A percentile compares a stretch with the other conserved stretches of the same genome.
Evolutionary conservation across 352 stramenopile species (phyloP).

Genomic region (Phytopythium montanum): DNA sequence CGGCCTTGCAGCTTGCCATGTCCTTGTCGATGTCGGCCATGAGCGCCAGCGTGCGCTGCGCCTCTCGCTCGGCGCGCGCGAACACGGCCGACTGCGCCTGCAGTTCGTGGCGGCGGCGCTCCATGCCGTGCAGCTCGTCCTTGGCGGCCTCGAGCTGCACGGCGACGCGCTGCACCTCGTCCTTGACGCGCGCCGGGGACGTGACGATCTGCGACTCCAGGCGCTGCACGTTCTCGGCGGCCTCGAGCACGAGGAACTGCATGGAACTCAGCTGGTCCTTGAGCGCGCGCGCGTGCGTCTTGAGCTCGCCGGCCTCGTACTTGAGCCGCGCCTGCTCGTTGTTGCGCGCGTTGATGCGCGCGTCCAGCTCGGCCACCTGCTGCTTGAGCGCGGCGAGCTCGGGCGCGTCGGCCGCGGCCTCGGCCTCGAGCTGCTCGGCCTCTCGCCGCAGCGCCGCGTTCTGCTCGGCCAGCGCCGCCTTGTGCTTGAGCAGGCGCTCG

Average conservation of each 20-base stretch:
- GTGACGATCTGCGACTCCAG: slow-evolving; percentile 88
- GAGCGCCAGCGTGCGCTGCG: slow-evolving; percentile 53
- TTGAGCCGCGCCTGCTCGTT: slow-evolving; percentile 85
- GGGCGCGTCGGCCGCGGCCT: slow-evolving; percentile 53
- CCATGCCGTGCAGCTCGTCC: slow-evolving; percentile 57
- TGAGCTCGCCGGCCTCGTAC: slow-evolving; percentile 80
- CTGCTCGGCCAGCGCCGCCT: slow-evolving; percentile 53
- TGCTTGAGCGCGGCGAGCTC: slow-evolving; percentile 57
- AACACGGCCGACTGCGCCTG: slow-evolving; percentile 65
- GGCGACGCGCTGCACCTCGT: slow-evolving; percentile 55
- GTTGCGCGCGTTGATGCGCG: slow-evolving; percentile 90
- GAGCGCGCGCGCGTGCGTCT: slow-evolving; percentile 71
- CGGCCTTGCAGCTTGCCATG: slow-evolving; percentile 60
- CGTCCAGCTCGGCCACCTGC: slow-evolving; percentile 83
- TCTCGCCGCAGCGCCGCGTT: slow-evolving; percentile 56
- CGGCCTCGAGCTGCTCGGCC: slow-evolving; percentile 51
- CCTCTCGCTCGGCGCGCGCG: slow-evolving; percentile 62
- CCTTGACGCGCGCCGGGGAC: slow-evolving; percentile 84
- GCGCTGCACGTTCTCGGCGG: slow-evolving; percentile 71
- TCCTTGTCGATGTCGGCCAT: slow-evolving; percentile 63
- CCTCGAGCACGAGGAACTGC: slow-evolving; percentile 83
- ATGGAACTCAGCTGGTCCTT: slow-evolving; percentile 69
- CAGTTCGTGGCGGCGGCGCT: slow-evolving; percentile 55
- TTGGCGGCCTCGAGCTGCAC: slow-evolving; percentile 68
- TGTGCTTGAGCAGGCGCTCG: slow-evolving; percentile 44